Evolutionary conservation across 2,329 filamentous ascomycete genomes (phyloP).

Genomic region (Talaromyces sp.): DNA sequence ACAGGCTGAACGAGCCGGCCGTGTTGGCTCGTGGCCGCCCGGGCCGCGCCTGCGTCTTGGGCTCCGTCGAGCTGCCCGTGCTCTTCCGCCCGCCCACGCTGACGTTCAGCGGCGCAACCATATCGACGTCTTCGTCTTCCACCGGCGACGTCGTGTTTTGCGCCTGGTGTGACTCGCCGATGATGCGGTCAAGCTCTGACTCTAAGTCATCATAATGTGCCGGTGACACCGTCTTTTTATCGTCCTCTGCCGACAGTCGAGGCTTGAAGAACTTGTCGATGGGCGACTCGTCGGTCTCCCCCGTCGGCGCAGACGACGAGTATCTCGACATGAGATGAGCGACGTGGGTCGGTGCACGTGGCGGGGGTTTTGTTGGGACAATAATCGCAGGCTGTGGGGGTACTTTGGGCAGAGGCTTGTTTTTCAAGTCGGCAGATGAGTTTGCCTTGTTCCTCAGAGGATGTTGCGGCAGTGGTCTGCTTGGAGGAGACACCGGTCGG

Average conservation of each 20-base stretch:
- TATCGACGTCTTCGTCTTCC: background rate
- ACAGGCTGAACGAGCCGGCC: background rate
- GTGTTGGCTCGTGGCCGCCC: background rate
- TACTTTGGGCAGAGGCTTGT: slow-evolving; percentile 37
- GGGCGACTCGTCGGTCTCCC: background rate
- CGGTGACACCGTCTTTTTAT: slow-evolving; percentile 21
- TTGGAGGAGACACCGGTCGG: background rate
- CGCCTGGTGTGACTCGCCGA: slow-evolving; percentile 6
- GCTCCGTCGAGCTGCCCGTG: background rate
- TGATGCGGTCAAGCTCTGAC: slow-evolving; percentile 23
- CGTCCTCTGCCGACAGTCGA: slow-evolving; percentile 2
- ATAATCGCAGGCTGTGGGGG: slow-evolving; percentile 12
- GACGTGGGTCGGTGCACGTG: background rate
- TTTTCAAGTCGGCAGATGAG: slow-evolving; percentile 20
- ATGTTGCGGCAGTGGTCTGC: background rate
- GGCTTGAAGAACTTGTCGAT: background rate
- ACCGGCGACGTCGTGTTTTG: background rate
- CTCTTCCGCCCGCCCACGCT: background rate
- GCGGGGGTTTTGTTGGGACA: slow-evolving; percentile 3
- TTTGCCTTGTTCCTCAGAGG: background rate
- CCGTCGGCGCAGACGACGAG: background rate
- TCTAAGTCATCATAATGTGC: slow-evolving; percentile 34
- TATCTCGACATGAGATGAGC: slow-evolving; percentile 6
- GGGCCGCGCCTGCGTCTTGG: background rate
- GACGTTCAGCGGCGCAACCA: background rate